These are phyloP conservation scores for Neofusicoccum ribis DNA, from an alignment of 2,329 filamentous ascomycete species.

Conservation along the genomic window DNA sequence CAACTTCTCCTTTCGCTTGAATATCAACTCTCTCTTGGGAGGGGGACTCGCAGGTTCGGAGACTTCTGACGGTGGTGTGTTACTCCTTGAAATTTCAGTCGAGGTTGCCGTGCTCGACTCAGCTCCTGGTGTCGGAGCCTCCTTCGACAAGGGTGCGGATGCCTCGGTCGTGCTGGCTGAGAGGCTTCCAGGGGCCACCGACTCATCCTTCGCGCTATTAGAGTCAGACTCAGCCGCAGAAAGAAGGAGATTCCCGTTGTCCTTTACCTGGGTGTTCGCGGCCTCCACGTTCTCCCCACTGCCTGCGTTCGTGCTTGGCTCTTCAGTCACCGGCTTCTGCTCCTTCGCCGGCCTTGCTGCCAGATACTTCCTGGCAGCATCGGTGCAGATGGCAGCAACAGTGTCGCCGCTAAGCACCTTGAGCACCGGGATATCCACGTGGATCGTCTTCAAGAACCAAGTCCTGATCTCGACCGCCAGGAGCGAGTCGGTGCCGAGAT, in stretches of 20 bases:
- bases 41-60: too few species aligned
- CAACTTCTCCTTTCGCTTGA: slow-evolving; percentile 26
- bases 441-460: slow-evolving; percentile 52
- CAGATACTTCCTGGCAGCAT: not conserved
- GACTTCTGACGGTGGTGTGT: too few species aligned
- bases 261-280: too few species aligned
- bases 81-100: too few species aligned
- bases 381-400: not conserved
- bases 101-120: too few species aligned
- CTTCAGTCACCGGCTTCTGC: not conserved
- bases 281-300: not conserved
- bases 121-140: too few species aligned
- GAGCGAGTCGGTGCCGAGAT: slow-evolving; percentile 40
- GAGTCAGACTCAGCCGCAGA: too few species aligned
- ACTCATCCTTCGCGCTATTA: too few species aligned
- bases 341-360: not conserved
- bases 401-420: slow-evolving; percentile 44
- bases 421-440: slow-evolving; percentile 49
- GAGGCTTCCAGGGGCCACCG: too few species aligned
- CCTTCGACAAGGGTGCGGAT: too few species aligned
- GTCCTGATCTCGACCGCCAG: slow-evolving; percentile 44
- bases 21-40: not conserved
- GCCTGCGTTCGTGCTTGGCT: not conserved
- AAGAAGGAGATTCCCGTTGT: too few species aligned
- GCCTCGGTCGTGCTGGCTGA: too few species aligned